phyloP scores from a whole-genome alignment of 2,329 filamentous ascomycete species.

The Monascus ruber region DNA sequence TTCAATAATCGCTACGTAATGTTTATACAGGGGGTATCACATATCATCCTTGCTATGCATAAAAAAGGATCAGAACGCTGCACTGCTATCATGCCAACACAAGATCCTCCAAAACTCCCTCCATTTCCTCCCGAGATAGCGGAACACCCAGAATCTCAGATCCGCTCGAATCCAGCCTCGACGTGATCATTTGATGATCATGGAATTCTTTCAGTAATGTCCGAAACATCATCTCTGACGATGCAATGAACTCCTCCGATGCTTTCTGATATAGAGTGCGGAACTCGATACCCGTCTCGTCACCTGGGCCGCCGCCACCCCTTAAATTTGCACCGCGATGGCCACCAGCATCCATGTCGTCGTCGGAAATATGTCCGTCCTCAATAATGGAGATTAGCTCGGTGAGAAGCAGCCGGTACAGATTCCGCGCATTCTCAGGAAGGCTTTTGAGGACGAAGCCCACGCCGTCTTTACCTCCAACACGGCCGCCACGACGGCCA shows the following conservation, averaged over 20 bases:
- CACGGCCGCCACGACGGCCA: slow-evolving; percentile 64
- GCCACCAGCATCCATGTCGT: slow-evolving; percentile 34
- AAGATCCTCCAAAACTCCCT: slow-evolving; percentile 73
- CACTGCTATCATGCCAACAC: slow-evolving; percentile 22
- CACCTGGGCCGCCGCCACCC: slow-evolving; percentile 6
- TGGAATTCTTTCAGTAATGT: slow-evolving; percentile 95
- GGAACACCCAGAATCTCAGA: slow-evolving; percentile 79
- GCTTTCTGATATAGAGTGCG: slow-evolving; percentile 88
- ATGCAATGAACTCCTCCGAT: slow-evolving; percentile 92
- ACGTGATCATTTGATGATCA: slow-evolving; percentile 95
- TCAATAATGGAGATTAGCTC: slow-evolving; percentile 66
- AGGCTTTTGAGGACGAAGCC: slow-evolving; percentile 81
- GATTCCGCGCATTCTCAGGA: slow-evolving; percentile 78
- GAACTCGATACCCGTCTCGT: slow-evolving; percentile 67
- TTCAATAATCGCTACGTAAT: background rate
- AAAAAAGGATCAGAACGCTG: background rate
- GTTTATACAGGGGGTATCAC: slow-evolving; percentile 23
- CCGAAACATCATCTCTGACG: slow-evolving; percentile 89
- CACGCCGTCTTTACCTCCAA: slow-evolving; percentile 84
- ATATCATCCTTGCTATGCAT: slow-evolving; percentile 8
- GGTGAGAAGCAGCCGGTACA: slow-evolving; percentile 74
- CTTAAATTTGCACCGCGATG: slow-evolving; percentile 14
- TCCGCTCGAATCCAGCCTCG: slow-evolving; percentile 71
- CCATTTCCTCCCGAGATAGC: slow-evolving; percentile 77
- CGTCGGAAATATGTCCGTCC: slow-evolving; percentile 38